Percentiles rank a stretch among this genome's conserved stretches.
Evolutionary conservation across 768 basidiomycete genomes (phyloP).

Genomic region (Boletus insuetus): DNA sequence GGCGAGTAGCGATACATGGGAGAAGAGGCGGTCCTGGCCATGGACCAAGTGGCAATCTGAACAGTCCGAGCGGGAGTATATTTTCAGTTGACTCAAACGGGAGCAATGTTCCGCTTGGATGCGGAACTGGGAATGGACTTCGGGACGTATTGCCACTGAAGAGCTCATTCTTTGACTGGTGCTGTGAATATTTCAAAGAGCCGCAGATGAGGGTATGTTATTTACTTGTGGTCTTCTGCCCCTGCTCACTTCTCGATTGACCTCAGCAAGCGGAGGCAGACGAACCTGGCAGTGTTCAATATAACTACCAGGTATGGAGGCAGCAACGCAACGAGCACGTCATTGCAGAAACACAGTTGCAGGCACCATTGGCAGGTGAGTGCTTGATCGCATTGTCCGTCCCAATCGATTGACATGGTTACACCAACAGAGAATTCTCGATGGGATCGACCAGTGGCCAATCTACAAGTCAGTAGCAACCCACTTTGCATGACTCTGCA

Average conservation of each 20-base stretch:
- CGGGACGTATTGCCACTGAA: conserved; percentile 86
- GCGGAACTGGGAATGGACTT: conserved; percentile 79
- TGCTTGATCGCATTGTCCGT: not conserved
- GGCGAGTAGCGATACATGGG: conserved; percentile 41
- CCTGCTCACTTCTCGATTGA: conserved; percentile 12
- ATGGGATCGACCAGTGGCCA: conserved; percentile 75
- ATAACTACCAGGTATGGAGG: conserved; percentile 95
- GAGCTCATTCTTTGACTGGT: conserved; percentile 94
- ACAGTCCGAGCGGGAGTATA: conserved; percentile 72
- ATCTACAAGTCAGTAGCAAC: conserved; percentile 54
- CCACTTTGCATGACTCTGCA: conserved; percentile 86
- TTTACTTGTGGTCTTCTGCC: not conserved
- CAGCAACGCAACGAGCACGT: conserved; percentile 87
- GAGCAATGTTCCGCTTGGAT: conserved; percentile 67
- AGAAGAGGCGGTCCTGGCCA: conserved; percentile 41
- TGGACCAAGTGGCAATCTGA: conserved; percentile 41
- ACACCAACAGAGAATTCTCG: conserved; percentile 47
- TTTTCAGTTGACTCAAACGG: conserved; percentile 73
- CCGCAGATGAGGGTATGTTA: conserved; percentile 92
- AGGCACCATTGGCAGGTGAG: conserved; percentile 75
- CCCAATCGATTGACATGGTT: not conserved
- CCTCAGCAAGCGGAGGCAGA: conserved; percentile 87
- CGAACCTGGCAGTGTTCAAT: conserved; percentile 91
- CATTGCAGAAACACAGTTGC: conserved; percentile 61
- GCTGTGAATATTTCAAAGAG: conserved; percentile 95